Conservation (phyloP, 129 eudicot genomes). For the Helichrysum umbraculigerum region DNA sequence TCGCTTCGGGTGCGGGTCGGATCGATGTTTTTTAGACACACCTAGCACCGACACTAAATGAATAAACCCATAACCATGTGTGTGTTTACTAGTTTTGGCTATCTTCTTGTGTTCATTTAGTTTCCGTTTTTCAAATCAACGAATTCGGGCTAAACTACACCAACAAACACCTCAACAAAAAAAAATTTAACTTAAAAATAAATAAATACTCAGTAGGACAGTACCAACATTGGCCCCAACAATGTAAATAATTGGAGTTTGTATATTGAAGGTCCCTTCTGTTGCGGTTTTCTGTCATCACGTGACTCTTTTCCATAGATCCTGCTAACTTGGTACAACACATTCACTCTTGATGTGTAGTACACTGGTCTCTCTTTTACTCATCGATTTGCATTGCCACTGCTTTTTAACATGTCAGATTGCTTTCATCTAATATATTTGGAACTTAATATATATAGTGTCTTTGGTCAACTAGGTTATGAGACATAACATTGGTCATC, state of each 20-base stretch:
- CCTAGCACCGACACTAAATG: too few species aligned
- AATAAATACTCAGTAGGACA: too few species aligned
- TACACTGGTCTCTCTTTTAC: background rate
- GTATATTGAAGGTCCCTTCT: background rate
- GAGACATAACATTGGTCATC: background rate
- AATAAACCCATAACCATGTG: background rate
- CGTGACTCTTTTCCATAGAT: background rate
- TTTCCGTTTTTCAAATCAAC: background rate
- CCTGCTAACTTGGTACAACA: conserved; percentile 5
- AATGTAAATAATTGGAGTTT: background rate
- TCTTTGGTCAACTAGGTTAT: background rate
- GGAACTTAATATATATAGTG: background rate
- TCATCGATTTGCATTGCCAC: background rate
- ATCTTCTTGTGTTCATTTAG: background rate
- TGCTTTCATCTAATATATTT: background rate
- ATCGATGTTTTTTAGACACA: too few species aligned
- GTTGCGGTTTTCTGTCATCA: background rate
- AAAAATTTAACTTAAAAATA: background rate
- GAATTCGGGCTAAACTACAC: background rate
- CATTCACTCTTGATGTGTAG: background rate
- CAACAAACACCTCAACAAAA: background rate
- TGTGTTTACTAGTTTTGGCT: background rate
- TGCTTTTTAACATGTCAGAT: background rate
- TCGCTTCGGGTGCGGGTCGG: too few species aligned
- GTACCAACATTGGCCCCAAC: background rate